phyloP scores from a whole-genome alignment of 1,139 yeast species.

The Sugiyamaella novakii region DNA sequence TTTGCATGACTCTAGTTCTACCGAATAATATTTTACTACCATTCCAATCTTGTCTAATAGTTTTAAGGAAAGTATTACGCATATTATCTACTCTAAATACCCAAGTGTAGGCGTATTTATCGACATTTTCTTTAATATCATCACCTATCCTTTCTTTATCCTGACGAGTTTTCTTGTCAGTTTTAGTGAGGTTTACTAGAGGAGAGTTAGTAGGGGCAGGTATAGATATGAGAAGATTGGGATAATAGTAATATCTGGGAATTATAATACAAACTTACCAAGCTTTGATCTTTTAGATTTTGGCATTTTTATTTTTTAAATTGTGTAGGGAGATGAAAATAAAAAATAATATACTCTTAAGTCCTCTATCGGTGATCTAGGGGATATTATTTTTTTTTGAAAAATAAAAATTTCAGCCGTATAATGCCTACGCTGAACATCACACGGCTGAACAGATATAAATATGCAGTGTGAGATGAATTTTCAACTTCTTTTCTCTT shows the following conservation, averaged over 20 bases:
- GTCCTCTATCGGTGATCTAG: no score
- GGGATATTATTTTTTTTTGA: neutral
- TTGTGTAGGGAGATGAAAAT: slow-evolving; percentile 3
- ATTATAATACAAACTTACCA: slow-evolving; percentile 29
- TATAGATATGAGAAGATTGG: neutral
- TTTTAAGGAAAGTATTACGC: slow-evolving; percentile 94
- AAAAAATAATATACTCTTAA: no score
- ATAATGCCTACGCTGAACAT: no score
- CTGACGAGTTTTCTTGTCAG: slow-evolving; percentile 93
- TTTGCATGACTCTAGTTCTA: slow-evolving; percentile 87
- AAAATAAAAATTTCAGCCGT: slow-evolving; percentile 12
- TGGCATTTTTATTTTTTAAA: slow-evolving; percentile 60
- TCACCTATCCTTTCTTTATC: slow-evolving; percentile 90
- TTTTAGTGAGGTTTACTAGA: slow-evolving; percentile 85
- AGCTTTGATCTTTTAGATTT: slow-evolving; percentile 81
- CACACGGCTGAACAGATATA: no score
- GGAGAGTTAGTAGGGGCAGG: slow-evolving; percentile 11
- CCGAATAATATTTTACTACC: slow-evolving; percentile 90
- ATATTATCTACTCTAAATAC: slow-evolving; percentile 86
- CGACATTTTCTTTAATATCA: slow-evolving; percentile 81
- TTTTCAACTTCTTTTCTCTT: neutral
- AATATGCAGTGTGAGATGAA: neutral
- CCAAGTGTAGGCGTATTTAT: slow-evolving; percentile 77
- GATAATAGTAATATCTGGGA: no score
- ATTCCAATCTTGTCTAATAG: slow-evolving; percentile 86